Evolutionary conservation across 768 basidiomycete genomes (phyloP), one percentile per base, ranked within the genome.

Genomic region (Hortiboletus campestris): DNA sequence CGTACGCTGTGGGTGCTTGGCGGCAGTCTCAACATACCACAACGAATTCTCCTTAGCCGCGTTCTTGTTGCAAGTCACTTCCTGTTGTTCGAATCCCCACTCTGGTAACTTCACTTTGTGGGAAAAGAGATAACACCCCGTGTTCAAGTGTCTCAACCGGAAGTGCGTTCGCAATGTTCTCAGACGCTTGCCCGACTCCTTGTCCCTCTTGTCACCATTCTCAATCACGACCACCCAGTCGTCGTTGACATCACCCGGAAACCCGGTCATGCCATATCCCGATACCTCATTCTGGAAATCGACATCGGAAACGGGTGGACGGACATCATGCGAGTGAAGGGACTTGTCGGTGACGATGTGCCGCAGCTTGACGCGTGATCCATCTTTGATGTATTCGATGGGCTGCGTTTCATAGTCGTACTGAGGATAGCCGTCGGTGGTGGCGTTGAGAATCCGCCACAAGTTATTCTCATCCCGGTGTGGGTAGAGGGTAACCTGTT

Each of bases 281-380:
- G 94, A 95, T 1, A 98, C 94, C 69, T 99, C 97, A 67, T 98
- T 96, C 76, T 99, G 97, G 78, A 98, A 99, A 64, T 99, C 97
- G 44, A 98, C 96, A 44, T 99, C 97, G 32, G 91, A 93, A 14
- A 99, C 86, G 17, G 95, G 94, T 6, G 97, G 94, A 22, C 97
- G 89, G 62, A 89, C 74, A 62, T 98, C 97, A 73, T 99, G 97
- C 44, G 92, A 94, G 77, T 99, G 97, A 4, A 99, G 82, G 55
- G 86, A 82, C 68, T 92, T 96, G 59, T 88, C 81, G 0, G 96
- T 96, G 22, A 78, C 34, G 44, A 85, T 75, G 72, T 98, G 97
- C 31, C 85, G 79, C 28, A 99, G 76, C 66, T 89, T 91, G 76
- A 99, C 80, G 61, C 84, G 85, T 57, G 80, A 78, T 12, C 83